Percentiles rank a stretch among this genome's conserved stretches.
phyloP scores from a whole-genome alignment of 257 asterid species.

The Avicennia marina region DNA sequence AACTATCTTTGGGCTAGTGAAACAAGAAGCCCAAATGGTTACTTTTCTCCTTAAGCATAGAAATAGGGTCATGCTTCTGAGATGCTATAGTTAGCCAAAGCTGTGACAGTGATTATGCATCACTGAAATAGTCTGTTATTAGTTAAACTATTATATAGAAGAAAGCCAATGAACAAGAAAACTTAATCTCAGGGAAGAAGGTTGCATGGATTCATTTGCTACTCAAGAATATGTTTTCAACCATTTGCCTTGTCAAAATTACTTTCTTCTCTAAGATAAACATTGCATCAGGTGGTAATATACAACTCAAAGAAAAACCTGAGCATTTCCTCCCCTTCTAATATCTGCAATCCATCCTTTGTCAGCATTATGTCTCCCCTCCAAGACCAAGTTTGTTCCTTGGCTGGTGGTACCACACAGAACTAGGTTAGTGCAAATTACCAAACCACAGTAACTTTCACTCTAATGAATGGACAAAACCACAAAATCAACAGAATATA shows the following conservation, averaged over 20 bases:
- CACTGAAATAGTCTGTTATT: too few species aligned
- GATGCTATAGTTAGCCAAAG: too few species aligned
- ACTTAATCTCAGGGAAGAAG: not conserved
- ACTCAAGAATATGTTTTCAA: not conserved
- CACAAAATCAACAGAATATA: not conserved
- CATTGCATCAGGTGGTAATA: not conserved
- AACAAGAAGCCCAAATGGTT: too few species aligned
- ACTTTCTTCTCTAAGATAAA: conserved; percentile 10
- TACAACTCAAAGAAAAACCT: conserved; percentile 34
- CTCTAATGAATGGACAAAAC: not conserved
- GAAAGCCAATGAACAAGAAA: conserved; percentile 4
- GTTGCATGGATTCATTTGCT: not conserved
- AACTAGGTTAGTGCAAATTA: conserved; percentile 15
- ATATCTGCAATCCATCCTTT: conserved; percentile 71
- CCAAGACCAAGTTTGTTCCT: conserved; percentile 63
- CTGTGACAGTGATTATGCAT: too few species aligned
- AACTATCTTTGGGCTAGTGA: too few species aligned
- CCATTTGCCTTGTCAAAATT: too few species aligned
- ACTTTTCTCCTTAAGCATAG: too few species aligned
- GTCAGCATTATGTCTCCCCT: conserved; percentile 94
- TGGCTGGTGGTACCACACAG: conserved; percentile 50
- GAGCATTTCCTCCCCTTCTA: conserved; percentile 51
- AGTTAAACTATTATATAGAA: too few species aligned
- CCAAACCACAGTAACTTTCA: conserved; percentile 1
- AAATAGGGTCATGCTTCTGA: too few species aligned